Conservation (phyloP, 2,329 filamentous ascomycete genomes). For the Penicillium thymicola region DNA sequence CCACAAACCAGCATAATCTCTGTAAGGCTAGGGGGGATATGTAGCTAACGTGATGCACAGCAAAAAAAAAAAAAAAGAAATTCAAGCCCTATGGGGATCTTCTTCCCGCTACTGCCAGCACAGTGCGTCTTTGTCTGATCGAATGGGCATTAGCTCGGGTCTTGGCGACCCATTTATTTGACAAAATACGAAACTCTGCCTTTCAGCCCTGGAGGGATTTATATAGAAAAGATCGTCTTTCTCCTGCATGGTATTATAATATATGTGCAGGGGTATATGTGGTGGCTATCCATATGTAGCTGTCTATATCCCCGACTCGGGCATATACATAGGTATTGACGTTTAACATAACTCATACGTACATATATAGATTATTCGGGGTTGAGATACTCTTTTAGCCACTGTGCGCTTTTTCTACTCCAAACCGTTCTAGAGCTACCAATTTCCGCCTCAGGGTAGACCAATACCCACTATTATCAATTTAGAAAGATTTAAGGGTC, state of each 20-base stretch:
- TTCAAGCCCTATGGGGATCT: constrained; percentile 2
- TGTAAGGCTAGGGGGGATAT: not conserved
- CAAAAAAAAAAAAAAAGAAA: not conserved
- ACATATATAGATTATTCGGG: not conserved
- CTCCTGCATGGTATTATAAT: not conserved
- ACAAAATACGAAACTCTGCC: not conserved
- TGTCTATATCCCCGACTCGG: not conserved
- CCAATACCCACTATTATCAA: not conserved
- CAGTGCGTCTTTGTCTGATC: not conserved
- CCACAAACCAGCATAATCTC: not conserved
- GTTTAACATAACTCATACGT: not conserved
- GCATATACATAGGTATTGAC: not conserved
- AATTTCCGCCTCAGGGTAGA: not conserved
- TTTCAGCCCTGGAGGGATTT: not conserved
- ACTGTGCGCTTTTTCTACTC: not conserved
- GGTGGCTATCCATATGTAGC: not conserved
- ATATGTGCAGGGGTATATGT: not conserved
- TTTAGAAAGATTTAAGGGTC: not conserved
- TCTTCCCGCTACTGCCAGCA: not conserved
- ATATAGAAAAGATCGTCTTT: not conserved
- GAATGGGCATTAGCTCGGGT: not conserved
- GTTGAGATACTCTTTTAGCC: not conserved
- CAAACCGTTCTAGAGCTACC: not conserved
- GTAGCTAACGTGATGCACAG: not conserved
- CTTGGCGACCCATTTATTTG: constrained; percentile 4